Percentiles rank a stretch among this genome's conserved stretches.
Evolutionary conservation across 345 rosid species (phyloP).

Genomic region (Syzygium jambos): DNA sequence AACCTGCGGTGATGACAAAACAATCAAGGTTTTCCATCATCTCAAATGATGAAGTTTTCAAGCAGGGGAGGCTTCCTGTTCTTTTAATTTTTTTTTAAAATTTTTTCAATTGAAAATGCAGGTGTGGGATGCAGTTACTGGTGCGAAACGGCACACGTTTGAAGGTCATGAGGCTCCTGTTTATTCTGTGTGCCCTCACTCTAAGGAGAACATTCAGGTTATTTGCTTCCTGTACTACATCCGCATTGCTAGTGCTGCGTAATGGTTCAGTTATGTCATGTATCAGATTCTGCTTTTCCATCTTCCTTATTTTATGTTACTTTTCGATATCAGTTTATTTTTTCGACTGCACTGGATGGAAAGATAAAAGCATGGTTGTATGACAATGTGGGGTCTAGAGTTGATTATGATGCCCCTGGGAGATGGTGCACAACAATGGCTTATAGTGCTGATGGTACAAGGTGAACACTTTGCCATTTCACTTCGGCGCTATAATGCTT

Average conservation of each 20-base stretch:
- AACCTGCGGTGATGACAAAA: constrained; percentile 61
- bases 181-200: constrained; percentile 46
- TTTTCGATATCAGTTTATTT: constrained; percentile 47
- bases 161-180: constrained; percentile 56
- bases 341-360: constrained; percentile 84
- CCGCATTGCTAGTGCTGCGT: not conserved
- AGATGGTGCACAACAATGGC: constrained; percentile 69
- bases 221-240: not conserved
- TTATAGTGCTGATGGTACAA: constrained; percentile 82
- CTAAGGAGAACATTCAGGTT: constrained; percentile 40
- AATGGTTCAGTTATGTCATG: not conserved
- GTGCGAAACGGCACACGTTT: constrained; percentile 25
- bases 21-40: constrained; percentile 29
- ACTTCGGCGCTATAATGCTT: not conserved
- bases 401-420: constrained; percentile 88
- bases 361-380: constrained; percentile 91
- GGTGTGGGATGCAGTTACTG: constrained; percentile 41
- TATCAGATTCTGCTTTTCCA: not conserved
- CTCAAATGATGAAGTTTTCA: not conserved
- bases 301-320: not conserved
- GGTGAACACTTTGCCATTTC: constrained; percentile 20
- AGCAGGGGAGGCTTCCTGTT: not conserved
- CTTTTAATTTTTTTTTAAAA: not conserved
- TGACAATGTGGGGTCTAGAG: constrained; percentile 74
- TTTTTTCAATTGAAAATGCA: not conserved